Evolutionary conservation across 768 basidiomycete genomes (phyloP), one percentile per base, ranked within the genome.

Genomic region (Butyriboletus loyo): DNA sequence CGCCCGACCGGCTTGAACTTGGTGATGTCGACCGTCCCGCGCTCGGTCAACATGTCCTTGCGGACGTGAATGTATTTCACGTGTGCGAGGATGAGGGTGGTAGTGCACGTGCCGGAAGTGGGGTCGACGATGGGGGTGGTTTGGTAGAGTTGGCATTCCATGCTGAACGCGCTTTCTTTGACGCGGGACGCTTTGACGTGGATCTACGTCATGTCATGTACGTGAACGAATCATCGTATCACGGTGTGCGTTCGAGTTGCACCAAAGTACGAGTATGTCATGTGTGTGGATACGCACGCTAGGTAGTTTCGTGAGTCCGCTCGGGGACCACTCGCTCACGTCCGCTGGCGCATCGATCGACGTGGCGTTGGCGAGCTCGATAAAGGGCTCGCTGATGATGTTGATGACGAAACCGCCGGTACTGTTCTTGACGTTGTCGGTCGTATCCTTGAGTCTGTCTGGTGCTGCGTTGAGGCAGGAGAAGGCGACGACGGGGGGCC

Each of bases 371-470:
- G 75, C 77, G 14, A 66, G 58, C 42, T 75, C 72, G 13, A 72
- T 44, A 32, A 69, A 77, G 0, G 76, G 70, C 55, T 82, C 80
- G 50, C 78, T 79, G 59, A 85, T 82, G 60, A 81, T 80, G 56
- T 74, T 78, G 41, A 81, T 73, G 10, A 75, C 75, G 63, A 83
- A 84, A 37, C 74, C 77, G 6, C 41, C 40, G 5, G 67, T 73
- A 2, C 66, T 65, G 52, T 68, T 66, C 62, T 79, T 77, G 46
- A 59, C 27, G 58, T 82, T 83, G 24, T 58, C 52, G 15, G 69
- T 59, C 0, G 78, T 80, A 52, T 82, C 82, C 52, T 74, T 73
- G 31, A 60, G 34, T 7, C 57, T 31, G n/a, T 13, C 60, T 9
- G 59, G 56, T 6, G 53, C 53, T 3, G 42, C 14, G 27, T 52